phyloP scores from a whole-genome alignment of 2,329 filamentous ascomycete genomes.

The Penicillium sp. region DNA sequence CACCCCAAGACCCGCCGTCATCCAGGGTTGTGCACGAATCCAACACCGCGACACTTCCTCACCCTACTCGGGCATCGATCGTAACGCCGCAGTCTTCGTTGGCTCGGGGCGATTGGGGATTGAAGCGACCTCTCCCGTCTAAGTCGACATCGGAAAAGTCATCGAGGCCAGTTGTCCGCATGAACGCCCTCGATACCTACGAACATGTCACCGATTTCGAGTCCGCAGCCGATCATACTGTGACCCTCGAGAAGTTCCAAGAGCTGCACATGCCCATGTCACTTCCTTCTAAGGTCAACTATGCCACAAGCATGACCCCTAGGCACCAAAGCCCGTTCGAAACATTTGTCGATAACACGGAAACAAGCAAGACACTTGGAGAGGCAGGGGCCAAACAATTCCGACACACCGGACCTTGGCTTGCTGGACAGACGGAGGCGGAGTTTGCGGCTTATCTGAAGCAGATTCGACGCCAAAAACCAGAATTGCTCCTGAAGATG shows the following conservation, averaged over 20 bases:
- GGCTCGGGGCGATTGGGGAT: conserved; percentile 83
- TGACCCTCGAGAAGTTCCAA: conserved; percentile 83
- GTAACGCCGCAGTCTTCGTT: conserved; percentile 75
- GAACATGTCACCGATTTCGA: conserved; percentile 90
- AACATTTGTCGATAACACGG: conserved; percentile 49
- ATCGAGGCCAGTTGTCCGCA: conserved; percentile 71
- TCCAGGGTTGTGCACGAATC: conserved; percentile 59
- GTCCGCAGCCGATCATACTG: conserved; percentile 78
- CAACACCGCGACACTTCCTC: conserved; percentile 71
- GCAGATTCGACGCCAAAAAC: conserved; percentile 47
- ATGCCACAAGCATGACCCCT: conserved; percentile 32
- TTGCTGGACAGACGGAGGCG: conserved; percentile 59
- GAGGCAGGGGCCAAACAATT: conserved; percentile 51
- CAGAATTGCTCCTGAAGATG: conserved; percentile 42
- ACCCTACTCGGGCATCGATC: conserved; percentile 83
- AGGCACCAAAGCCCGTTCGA: conserved; percentile 48
- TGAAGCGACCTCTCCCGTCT: conserved; percentile 82
- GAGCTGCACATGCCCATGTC: conserved; percentile 77
- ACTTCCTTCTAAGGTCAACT: conserved; percentile 45
- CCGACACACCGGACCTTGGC: conserved; percentile 63
- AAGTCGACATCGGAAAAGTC: conserved; percentile 73
- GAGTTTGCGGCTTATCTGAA: conserved; percentile 60
- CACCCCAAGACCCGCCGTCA: conserved; percentile 58
- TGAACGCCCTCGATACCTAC: conserved; percentile 79
- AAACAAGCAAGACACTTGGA: conserved; percentile 36